Base-by-base conservation (phyloP, 805 yeast species). In the Zygoascus bituminiphila region DNA sequence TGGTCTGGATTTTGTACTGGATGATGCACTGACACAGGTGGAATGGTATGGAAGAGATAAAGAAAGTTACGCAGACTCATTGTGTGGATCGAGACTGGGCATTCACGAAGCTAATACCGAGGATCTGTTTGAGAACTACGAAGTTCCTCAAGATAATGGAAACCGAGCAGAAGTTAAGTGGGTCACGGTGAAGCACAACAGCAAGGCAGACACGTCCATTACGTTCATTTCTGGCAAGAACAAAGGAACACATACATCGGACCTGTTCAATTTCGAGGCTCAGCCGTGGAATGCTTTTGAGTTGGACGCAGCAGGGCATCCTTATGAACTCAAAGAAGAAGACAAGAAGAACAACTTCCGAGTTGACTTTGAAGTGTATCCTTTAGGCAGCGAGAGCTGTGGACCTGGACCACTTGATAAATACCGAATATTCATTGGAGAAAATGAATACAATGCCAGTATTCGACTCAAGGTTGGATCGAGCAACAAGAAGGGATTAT, bases 121-220 rank as follows among this genome's bases (percentile, higher is more conserved):
- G 3, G 54, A 55, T 0, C 51, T 64, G 19, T 61, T 58, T 45
- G 56, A 53, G 37, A 42, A 43, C 23, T 67, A 66, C 50, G 69
- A 66, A 14, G 63, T 56, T 36, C 70, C 71, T 1, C 71, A 67
- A 52, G 70, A 67, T 39, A 62, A 61, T 45, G 70, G 70, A 23
- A 67, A 66, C 50, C 64, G 64, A 26, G 53, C 57, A 22, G 68
- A 60, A 39, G 62, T 66, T 9, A 54, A 62, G 14, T 65, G 68
- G 69, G 51, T 44, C 3, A 29, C 47, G 3, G 36, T 48, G 2
- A 31, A 41, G 33, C 31, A 38, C 4, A 8, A 40, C 8, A 38
- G 31, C 33, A 17, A 15, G 21, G 36, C 12, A 42, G 25, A 47
- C 19, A 15, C 20, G 38, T 54, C 7, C 8, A 29, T 14, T 3